phyloP scores from a whole-genome alignment of 805 yeast genomes.

The Starmera caribaea region DNA sequence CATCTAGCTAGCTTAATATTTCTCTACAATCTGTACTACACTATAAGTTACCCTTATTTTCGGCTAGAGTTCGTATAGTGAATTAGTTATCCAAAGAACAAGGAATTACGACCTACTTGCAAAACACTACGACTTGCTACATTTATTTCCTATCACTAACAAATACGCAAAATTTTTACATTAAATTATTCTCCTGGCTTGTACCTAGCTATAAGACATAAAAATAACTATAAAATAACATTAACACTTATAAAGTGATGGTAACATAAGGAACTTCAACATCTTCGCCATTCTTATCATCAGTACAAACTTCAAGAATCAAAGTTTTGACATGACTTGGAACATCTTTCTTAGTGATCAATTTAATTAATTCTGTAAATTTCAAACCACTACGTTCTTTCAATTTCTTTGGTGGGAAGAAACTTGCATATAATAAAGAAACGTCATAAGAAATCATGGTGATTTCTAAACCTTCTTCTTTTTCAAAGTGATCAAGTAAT shows the following conservation, averaged over 20 bases:
- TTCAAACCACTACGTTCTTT: conserved; percentile 64
- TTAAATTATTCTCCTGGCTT: too few species aligned
- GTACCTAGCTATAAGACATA: too few species aligned
- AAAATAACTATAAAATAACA: too few species aligned
- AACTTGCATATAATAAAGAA: conserved; percentile 82
- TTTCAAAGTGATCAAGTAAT: conserved; percentile 64
- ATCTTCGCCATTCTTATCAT: conserved; percentile 88
- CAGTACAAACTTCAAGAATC: conserved; percentile 86
- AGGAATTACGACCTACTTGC: too few species aligned
- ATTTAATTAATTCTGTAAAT: conserved; percentile 68
- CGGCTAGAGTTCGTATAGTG: too few species aligned
- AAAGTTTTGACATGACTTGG: conserved; percentile 65
- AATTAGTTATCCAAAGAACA: too few species aligned
- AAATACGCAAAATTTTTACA: too few species aligned
- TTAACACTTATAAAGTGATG: conserved; percentile 40
- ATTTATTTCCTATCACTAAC: too few species aligned
- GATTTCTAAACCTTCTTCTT: conserved; percentile 76
- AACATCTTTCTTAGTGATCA: conserved; percentile 78
- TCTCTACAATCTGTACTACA: too few species aligned
- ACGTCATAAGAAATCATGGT: conserved; percentile 91
- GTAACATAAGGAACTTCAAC: conserved; percentile 89
- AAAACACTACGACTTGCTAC: too few species aligned
- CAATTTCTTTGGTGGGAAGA: conserved; percentile 85
- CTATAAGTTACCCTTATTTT: too few species aligned
- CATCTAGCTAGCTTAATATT: too few species aligned